Conservation (phyloP, 2,329 filamentous ascomycete genomes). For the Trichoderma lentiforme region DNA sequence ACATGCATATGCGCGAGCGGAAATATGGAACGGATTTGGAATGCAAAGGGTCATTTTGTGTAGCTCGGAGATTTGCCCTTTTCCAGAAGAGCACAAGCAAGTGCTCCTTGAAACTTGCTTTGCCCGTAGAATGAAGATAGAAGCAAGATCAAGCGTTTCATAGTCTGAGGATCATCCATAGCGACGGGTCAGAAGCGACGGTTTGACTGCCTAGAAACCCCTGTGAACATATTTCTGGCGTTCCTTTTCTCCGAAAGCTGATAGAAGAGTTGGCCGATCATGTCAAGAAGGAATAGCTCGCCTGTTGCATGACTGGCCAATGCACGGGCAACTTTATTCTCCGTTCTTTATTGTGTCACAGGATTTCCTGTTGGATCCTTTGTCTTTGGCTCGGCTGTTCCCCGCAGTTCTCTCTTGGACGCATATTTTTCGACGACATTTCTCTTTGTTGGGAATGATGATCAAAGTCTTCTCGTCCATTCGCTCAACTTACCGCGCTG, state of each 20-base stretch:
- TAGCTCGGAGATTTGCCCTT: not conserved
- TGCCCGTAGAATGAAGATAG: not conserved
- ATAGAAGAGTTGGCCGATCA: not conserved
- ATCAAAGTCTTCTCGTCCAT: not conserved
- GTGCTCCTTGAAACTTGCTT: not conserved
- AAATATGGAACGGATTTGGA: not conserved
- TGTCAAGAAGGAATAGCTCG: not conserved
- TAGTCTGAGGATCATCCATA: not conserved
- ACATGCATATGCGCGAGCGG: not conserved
- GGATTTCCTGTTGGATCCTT: not conserved
- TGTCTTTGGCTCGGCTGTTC: not conserved
- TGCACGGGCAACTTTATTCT: not conserved
- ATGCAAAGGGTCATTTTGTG: not conserved
- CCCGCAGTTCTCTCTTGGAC: not conserved
- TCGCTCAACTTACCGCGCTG: not conserved
- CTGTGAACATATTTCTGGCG: not conserved
- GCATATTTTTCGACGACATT: not conserved
- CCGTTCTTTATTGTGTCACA: not conserved
- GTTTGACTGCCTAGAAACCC: not conserved
- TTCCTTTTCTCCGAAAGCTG: not conserved
- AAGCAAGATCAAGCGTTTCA: not conserved
- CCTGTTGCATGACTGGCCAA: not conserved
- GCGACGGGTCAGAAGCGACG: not conserved
- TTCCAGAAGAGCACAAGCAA: not conserved
- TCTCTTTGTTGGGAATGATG: not conserved